Evolutionary conservation across 108 stramenopile species (phyloP).

Genomic region (Nitzschia sp.): DNA sequence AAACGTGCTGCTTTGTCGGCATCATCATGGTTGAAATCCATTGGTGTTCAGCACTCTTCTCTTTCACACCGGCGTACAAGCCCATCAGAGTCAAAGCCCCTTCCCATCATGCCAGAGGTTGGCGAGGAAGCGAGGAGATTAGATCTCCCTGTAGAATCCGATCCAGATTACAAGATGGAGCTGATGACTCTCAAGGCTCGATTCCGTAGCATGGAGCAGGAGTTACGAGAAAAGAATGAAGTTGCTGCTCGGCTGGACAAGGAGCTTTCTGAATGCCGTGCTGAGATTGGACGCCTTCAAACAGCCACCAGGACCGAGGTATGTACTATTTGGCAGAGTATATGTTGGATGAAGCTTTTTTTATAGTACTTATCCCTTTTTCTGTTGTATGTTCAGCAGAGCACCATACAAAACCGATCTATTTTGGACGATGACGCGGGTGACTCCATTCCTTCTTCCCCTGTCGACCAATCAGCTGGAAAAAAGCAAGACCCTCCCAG

Average conservation of each 20-base stretch:
- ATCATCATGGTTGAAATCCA: conserved; percentile 64
- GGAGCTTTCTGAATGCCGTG: conserved; percentile 66
- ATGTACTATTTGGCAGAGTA: not conserved
- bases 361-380: conserved; percentile 2
- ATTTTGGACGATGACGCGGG: conserved; percentile 44
- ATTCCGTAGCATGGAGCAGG: conserved; percentile 38
- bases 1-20: conserved; percentile 59
- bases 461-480: not conserved
- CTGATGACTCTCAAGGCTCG: conserved; percentile 40
- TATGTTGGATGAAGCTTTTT: not conserved
- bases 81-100: not conserved
- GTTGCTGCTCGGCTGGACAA: conserved; percentile 50
- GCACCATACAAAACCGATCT: conserved; percentile 37
- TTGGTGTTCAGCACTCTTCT: conserved; percentile 23
- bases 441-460: conserved; percentile 10
- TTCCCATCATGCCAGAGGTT: not conserved
- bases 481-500: conserved; percentile 4
- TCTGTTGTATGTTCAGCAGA: conserved; percentile 35
- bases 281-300: conserved; percentile 75
- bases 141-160: not conserved
- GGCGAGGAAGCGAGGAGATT: conserved; percentile 3
- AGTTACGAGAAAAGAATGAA: conserved; percentile 40
- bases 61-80: not conserved
- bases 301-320: conserved; percentile 42
- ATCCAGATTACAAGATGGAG: conserved; percentile 31